Base-by-base conservation (phyloP, 768 basidiomycete genomes). In the Trichaptum fuscoviolaceum region DNA sequence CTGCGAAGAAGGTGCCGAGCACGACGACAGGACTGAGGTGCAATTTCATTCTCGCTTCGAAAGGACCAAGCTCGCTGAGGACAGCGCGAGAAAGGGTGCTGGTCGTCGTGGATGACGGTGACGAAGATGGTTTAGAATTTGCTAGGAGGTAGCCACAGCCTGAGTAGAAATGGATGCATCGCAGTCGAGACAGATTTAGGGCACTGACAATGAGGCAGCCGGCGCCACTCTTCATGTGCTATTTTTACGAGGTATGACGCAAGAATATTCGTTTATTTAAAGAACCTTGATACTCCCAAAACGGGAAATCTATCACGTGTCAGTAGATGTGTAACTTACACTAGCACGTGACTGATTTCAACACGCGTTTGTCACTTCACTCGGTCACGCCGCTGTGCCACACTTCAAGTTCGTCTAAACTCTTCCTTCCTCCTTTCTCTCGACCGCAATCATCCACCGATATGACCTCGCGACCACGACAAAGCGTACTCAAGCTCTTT, bases 1-100 rank as follows among this genome's bases (percentile, higher is more conserved):
- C 66, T 3, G 61, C 67, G 7, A 71, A 66, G 23, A 77, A 62
- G 1, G 75, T 52, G 42, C 42, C 66, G 7, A 71, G 68, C 1
- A 70, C 64, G 8, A 71, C 52, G 7, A 71, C 60, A 27, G 62
- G 62, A 1, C 71, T 74, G 64, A 24, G 26, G 63, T 12, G 42
- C 42, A 52, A 12, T 12, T 15, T 52, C 42, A 52, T 52, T 20
- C 12, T 52, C 42, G 15, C 20, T 12, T 52, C 42, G 42, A 52
- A 6, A 30, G 8, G 2, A 30, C 8, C 30, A 8, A 30, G 30
- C 30, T 30, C 30, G 42, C 42, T 15, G 42, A 52, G 42, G 42
- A 52, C 42, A 20, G 20, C 42, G 42, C 12, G 15, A 52, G 20
- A 20, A 52, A 52, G 3, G 20, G 42, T 2, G 12, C 20, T 52